These are phyloP conservation scores for Boletus insuetus DNA, from an alignment of 768 basidiomycete genomes.

Conservation along the genomic window DNA sequence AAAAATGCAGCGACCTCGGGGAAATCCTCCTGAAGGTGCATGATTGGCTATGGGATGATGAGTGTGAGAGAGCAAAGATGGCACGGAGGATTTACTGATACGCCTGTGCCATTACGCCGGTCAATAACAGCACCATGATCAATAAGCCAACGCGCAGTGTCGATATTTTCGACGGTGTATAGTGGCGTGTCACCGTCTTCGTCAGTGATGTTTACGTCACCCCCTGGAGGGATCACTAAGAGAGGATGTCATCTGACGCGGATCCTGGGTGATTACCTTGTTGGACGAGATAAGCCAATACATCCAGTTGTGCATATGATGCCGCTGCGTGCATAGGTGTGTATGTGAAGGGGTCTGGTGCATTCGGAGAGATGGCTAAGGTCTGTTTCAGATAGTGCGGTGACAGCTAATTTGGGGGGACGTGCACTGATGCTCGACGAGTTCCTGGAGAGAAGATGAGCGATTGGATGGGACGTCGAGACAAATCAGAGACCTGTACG, in stretches of 20 bases:
- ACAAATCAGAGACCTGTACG: constrained; percentile 55
- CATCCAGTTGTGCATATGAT: constrained; percentile 78
- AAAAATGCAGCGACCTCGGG: constrained; percentile 64
- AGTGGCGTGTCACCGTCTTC: constrained; percentile 89
- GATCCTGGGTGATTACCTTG: constrained; percentile 43
- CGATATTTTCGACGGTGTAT: constrained; percentile 81
- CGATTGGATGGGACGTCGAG: background rate
- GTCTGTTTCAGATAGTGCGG: constrained; percentile 28
- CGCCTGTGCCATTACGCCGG: constrained; percentile 64
- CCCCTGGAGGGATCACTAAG: constrained; percentile 46
- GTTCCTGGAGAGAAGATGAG: constrained; percentile 39
- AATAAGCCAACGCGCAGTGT: constrained; percentile 76
- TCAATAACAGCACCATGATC: constrained; percentile 69
- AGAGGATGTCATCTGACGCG: background rate
- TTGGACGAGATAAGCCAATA: constrained; percentile 76
- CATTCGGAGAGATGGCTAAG: constrained; percentile 65
- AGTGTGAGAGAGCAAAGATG: constrained; percentile 10
- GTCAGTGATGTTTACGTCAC: constrained; percentile 84
- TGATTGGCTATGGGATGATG: constrained; percentile 47
- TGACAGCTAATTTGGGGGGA: constrained; percentile 25
- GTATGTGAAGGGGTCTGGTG: constrained; percentile 69
- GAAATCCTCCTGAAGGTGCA: constrained; percentile 69
- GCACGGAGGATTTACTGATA: constrained; percentile 56
- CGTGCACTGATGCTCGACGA: constrained; percentile 59
- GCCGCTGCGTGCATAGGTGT: constrained; percentile 95